These are phyloP conservation scores for Pleurozium schreberi DNA, from an alignment of 225 moss, liverwort and hornwort species.

Conservation along the genomic window DNA sequence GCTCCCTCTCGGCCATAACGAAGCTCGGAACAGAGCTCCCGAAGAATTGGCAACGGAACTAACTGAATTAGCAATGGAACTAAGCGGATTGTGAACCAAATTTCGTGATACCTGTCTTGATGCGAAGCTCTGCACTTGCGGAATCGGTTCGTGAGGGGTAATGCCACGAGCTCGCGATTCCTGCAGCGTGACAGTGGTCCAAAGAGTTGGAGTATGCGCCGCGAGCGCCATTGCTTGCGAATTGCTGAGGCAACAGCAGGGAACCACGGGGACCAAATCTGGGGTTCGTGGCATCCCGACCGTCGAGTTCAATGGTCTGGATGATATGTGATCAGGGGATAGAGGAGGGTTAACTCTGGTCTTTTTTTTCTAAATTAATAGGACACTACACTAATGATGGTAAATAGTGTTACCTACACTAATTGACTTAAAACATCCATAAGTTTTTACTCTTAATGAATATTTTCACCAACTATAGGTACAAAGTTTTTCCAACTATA, in stretches of 20 bases:
- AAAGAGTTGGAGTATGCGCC: background rate
- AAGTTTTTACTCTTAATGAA: no score
- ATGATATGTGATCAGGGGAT: background rate
- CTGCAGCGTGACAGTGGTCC: background rate
- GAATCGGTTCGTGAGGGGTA: background rate
- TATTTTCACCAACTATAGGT: no score
- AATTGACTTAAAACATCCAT: no score
- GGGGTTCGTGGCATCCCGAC: background rate
- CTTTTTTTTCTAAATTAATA: no score
- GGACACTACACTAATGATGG: no score
- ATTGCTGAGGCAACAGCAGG: background rate
- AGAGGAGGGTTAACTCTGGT: no score
- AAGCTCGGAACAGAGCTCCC: background rate
- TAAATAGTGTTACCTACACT: no score
- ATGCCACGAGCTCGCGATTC: background rate
- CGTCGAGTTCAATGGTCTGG: background rate
- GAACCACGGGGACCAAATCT: background rate
- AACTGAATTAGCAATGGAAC: background rate
- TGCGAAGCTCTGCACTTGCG: background rate
- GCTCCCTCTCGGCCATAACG: background rate
- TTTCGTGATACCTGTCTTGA: background rate
- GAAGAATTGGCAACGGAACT: background rate
- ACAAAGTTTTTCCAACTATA: no score
- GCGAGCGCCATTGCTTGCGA: conserved; percentile 30
- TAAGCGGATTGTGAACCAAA: background rate